A percentile compares a stretch with the other conserved stretches of the same genome.
Evolutionary conservation across 768 basidiomycete species (phyloP).

Genomic region (Hypholoma sublateritium): DNA sequence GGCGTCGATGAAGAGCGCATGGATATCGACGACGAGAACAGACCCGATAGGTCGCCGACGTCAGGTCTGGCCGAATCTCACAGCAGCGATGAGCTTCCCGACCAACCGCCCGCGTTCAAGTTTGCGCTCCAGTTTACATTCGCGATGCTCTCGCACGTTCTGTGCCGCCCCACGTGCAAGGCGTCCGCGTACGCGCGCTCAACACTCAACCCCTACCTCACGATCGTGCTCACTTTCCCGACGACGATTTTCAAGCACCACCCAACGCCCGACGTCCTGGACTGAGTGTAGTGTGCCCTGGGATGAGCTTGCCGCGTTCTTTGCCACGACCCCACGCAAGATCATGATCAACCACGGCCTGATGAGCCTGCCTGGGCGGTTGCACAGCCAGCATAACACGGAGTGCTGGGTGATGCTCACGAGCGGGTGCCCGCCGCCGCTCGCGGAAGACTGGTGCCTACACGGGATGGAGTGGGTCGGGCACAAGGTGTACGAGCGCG

Average conservation of each 20-base stretch:
- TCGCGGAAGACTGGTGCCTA: slow-evolving; percentile 94
- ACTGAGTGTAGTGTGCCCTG: slow-evolving; percentile 85
- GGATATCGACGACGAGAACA: slow-evolving; percentile 30
- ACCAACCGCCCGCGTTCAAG: slow-evolving; percentile 66
- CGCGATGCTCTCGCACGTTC: slow-evolving; percentile 68
- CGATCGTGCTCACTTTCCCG: slow-evolving; percentile 86
- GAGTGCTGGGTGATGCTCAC: slow-evolving; percentile 71
- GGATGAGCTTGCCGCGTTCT: slow-evolving; percentile 66
- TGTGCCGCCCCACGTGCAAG: slow-evolving; percentile 62
- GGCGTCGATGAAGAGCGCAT: slow-evolving; percentile 57
- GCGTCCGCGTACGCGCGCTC: slow-evolving; percentile 54
- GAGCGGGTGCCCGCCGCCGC: slow-evolving; percentile 63
- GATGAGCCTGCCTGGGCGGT: slow-evolving; percentile 15
- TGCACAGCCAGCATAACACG: slow-evolving; percentile 17
- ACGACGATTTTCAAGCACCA: slow-evolving; percentile 70
- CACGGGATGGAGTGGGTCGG: slow-evolving; percentile 98
- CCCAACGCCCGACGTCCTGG: slow-evolving; percentile 59
- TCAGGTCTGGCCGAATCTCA: slow-evolving; percentile 31
- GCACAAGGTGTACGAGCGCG: slow-evolving; percentile 85
- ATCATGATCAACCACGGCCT: slow-evolving; percentile 49
- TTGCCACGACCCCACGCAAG: slow-evolving; percentile 57
- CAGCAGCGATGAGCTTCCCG: slow-evolving; percentile 25
- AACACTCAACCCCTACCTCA: slow-evolving; percentile 83
- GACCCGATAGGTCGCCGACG: slow-evolving; percentile 23
- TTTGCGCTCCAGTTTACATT: slow-evolving; percentile 81